Base-by-base conservation (phyloP, 805 yeast genomes). In the Starmerella kuoi region DNA sequence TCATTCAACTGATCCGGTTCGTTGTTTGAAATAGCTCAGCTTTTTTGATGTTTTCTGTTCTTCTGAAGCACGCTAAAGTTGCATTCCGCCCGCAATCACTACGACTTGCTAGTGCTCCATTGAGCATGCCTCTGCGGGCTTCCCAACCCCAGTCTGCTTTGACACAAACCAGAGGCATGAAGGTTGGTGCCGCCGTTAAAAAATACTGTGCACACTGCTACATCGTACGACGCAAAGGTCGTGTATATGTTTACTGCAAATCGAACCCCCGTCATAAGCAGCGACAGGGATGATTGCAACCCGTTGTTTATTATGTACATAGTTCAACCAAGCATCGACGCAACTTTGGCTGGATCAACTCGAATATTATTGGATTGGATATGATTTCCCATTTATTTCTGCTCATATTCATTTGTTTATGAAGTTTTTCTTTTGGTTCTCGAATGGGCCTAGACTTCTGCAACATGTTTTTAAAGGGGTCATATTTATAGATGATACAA, bases 241-340 rank as follows among this genome's bases (percentile, higher is more conserved):
- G 91, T 56, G 88, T 87, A 11, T 85, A 84, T 51, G 94, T 91
- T 31, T 79, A 83, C 59, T 88, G 98, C 70, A 91, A 87, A 61
- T 70, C 91, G 37, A 84, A 87, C 60, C 85, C 86, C 49, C 85
- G 84, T 60, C 97, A 87, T 64, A 87, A 87, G 64, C 96, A 87
- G 64, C 83, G 94, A 62, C 95, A 84, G 51, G 65, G 66, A 28
- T 63, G 46, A 41, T 19, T 24, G 20, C n/a, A 37, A 23, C 28
- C 42, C 32, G 32, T 17, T 14, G 15, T 28, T 39, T 28, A 21
- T 32, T 35, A 19, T 38, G 41, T 43, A 42, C 45, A 36, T 37
- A 37, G 27, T 41, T 22, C 37, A 31, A 35, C 15, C 18, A 17
- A 20, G 24, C 6, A 11, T 6, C 24, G 8, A 20, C 8, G 9